These are phyloP conservation scores for Kuraishia capsulata DNA, from an alignment of 805 yeast genomes.

Conservation along the genomic window DNA sequence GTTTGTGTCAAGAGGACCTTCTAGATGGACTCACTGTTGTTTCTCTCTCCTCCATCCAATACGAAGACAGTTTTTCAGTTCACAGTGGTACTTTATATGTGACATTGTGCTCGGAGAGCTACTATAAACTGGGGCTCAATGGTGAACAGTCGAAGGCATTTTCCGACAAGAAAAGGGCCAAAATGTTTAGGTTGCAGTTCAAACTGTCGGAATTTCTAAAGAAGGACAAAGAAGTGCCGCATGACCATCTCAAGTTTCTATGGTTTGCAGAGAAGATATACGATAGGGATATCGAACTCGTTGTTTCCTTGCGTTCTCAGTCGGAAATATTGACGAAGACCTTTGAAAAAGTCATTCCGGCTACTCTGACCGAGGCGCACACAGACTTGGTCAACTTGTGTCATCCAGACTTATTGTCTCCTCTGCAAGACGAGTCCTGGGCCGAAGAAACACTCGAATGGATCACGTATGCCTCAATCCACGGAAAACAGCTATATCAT, in stretches of 20 bases:
- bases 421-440: conserved; percentile 12
- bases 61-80: conserved; percentile 22
- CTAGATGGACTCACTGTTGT: background rate
- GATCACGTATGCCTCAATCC: conserved; percentile 16
- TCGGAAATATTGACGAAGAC: background rate
- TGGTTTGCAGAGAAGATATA: conserved; percentile 21
- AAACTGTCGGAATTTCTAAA: conserved; percentile 9
- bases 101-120: conserved; percentile 20
- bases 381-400: conserved; percentile 7
- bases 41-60: conserved; percentile 1
- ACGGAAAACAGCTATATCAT: conserved; percentile 15
- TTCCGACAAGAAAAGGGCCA: conserved; percentile 9
- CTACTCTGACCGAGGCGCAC: background rate
- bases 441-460: conserved; percentile 17
- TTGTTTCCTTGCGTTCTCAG: background rate
- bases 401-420: conserved; percentile 11
- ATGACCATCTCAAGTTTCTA: conserved; percentile 15
- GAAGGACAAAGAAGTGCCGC: conserved; percentile 5
- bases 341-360: conserved; percentile 2
- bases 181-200: conserved; percentile 14
- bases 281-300: background rate
- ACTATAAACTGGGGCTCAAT: conserved; percentile 22
- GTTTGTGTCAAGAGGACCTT: background rate
- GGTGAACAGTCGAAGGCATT: conserved; percentile 19
- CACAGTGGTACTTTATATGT: conserved; percentile 16